Evolutionary conservation across 768 basidiomycete species (phyloP), one percentile per base, ranked within the genome.

Genomic region (Termitomyces sp.): DNA sequence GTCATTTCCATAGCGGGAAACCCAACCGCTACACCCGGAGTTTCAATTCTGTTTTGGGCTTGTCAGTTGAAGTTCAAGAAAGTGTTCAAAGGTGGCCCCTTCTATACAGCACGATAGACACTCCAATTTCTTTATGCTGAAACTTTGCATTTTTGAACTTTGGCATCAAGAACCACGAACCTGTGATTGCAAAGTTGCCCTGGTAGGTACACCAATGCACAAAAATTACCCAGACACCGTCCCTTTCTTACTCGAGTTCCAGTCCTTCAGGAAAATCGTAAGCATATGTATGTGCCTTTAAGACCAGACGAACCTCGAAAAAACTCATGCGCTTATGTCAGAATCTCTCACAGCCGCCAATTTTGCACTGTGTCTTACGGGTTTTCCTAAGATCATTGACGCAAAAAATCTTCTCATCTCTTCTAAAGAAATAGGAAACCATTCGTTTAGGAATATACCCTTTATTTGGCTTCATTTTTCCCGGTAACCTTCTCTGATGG

Each of bases 401-500:
- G 42, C 42, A 42, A 46, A 46, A 46, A 28, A 28, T 46, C 45
- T 46, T 9, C 15, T 46, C 45, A n/a, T 46, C 26, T 46, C 28
- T 17, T 28, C 28, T 30, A 30, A 28, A 46, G 45, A 46, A 17
- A 38, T 37, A 50, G 33, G 46, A 52, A 33, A 19, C n/a, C 19
- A 30, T 53, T 28, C 26, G 14, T 35, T 50, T 30, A 46, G 30
- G 26, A 45, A 60, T 60, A 57, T 53, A 55, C 60, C 56, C 56
- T 47, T 28, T 17, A 10, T 56, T 43, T 15, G 15, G n/a, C 44
- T 19, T 48, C 49, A 37, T 54, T 53, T 43, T 38, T 28, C 28
- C 5, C n/a, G 15, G 6, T 45, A 45, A 51, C 37, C 33, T 45
- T 19, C 48, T 21, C 37, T 43, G n/a, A 63, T 63, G 62, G 56